These are phyloP conservation scores for Salvia sclarea DNA, from an alignment of 305 asterid genomes.

Conservation along the genomic window DNA sequence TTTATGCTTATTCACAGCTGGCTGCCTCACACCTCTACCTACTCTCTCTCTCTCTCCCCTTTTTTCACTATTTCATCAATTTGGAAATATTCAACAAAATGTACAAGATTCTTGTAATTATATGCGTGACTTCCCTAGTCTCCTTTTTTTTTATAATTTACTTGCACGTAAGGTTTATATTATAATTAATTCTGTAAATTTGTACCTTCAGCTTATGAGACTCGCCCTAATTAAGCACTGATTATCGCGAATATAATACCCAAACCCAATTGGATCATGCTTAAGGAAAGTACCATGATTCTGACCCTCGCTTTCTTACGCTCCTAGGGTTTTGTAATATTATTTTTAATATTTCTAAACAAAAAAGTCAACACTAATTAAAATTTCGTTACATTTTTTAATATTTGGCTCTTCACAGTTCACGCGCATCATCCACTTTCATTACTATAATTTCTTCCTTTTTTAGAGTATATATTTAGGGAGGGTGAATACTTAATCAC, in stretches of 20 bases:
- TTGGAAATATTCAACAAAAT: neutral
- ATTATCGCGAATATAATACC: constrained; percentile 6
- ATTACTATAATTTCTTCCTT: too few species aligned
- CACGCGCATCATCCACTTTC: too few species aligned
- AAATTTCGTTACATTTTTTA: neutral
- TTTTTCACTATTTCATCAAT: neutral
- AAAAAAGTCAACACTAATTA: constrained; percentile 43
- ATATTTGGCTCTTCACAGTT: neutral
- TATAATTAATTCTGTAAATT: neutral
- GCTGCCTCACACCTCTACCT: too few species aligned
- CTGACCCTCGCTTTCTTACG: constrained; percentile 31
- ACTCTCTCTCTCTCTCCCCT: constrained; percentile 6
- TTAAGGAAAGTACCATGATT: constrained; percentile 35
- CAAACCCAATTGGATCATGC: constrained; percentile 30
- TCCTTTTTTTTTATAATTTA: constrained; percentile 11
- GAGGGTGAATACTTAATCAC: too few species aligned
- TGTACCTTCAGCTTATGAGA: constrained; percentile 10
- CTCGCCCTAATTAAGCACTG: constrained; percentile 11
- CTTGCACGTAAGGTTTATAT: constrained; percentile 30
- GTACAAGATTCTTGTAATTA: neutral
- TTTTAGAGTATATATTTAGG: too few species aligned
- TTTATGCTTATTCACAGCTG: constrained; percentile 47
- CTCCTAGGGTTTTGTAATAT: constrained; percentile 39
- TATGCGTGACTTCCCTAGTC: neutral
- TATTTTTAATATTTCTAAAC: constrained; percentile 16